Conservation (phyloP, 495 filamentous ascomycete species). For the Copromyces sp. region DNA sequence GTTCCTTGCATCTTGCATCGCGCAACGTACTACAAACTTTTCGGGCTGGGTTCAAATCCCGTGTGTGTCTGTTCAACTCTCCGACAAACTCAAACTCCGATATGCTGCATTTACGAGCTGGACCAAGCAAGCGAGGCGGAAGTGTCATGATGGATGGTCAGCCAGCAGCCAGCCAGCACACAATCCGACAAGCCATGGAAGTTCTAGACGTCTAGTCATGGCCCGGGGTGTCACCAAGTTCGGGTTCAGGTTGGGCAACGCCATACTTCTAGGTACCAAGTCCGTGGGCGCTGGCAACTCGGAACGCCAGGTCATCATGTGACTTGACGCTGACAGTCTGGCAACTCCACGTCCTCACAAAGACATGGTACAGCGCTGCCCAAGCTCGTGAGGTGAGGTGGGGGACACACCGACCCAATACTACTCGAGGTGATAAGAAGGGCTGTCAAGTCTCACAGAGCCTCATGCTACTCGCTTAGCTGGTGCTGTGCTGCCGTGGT, state of each 20-base stretch:
- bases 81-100: neutral
- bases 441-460: neutral
- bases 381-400: neutral
- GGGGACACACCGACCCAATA: neutral
- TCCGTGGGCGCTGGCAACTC: neutral
- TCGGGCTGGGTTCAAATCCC: no score
- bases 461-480: neutral
- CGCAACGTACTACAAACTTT: neutral
- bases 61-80: neutral
- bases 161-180: neutral
- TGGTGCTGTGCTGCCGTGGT: neutral
- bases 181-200: neutral
- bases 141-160: neutral
- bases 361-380: no score
- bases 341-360: no score
- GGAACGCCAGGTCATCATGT: neutral
- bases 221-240: neutral
- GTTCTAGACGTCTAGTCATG: neutral
- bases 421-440: no score
- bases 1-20: neutral
- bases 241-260: neutral
- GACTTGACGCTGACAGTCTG: no score
- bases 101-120: neutral
- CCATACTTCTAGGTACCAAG: neutral
- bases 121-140: neutral